A percentile compares a stretch with the other conserved stretches of the same genome.
Conservation (phyloP, 257 asterid species). For the Cruciata laevipes region DNA sequence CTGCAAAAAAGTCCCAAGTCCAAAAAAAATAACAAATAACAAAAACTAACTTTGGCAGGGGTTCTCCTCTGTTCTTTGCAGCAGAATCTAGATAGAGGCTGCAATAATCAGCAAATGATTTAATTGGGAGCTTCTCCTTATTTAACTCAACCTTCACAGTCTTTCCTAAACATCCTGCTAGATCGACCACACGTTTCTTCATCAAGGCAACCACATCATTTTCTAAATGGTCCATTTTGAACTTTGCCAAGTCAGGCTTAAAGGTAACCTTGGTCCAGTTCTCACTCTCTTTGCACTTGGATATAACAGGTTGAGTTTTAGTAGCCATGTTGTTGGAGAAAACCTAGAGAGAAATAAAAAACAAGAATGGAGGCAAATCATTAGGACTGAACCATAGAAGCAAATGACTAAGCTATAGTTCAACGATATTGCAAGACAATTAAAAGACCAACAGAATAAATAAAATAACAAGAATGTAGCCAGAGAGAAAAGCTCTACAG, state of each 20-base stretch:
- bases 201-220: constrained; percentile 89
- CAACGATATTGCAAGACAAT: neutral
- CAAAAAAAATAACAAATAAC: neutral
- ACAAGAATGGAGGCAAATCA: neutral
- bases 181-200: constrained; percentile 88
- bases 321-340: constrained; percentile 85
- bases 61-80: constrained; percentile 35
- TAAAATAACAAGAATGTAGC: neutral
- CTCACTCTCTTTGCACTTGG: constrained; percentile 71
- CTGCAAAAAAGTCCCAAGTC: neutral
- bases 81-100: constrained; percentile 66
- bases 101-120: constrained; percentile 68
- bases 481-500: neutral
- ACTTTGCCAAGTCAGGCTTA: constrained; percentile 88
- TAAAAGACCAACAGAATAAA: neutral
- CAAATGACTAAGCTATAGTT: neutral
- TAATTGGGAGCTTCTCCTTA: constrained; percentile 61
- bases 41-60: constrained; percentile 40
- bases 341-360: constrained; percentile 39
- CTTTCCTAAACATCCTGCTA: constrained; percentile 90
- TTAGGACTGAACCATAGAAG: neutral
- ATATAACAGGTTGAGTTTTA: constrained; percentile 61
- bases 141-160: constrained; percentile 87
- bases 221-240: constrained; percentile 77
- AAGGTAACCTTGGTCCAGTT: constrained; percentile 91